A percentile compares a stretch with the other conserved stretches of the same genome.
phyloP scores from a whole-genome alignment of 1,284 basidiomycete genomes.

The Trichosporon inkin region DNA sequence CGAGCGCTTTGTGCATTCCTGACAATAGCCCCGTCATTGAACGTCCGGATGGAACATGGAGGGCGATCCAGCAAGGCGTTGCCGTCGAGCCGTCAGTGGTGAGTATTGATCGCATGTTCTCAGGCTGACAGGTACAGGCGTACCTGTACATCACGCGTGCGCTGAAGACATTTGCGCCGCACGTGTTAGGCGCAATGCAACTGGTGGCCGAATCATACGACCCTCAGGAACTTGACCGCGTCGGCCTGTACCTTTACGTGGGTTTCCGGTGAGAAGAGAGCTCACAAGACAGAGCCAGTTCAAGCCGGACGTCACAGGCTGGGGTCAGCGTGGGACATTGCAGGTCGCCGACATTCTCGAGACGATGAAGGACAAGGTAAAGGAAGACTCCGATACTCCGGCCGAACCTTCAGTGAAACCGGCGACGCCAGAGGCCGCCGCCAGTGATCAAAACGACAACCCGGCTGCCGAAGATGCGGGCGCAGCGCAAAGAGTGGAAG shows the following conservation, averaged over 20 bases:
- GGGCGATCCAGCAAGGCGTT: conserved; percentile 69
- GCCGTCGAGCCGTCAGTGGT: conserved; percentile 65
- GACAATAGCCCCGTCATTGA: conserved; percentile 68
- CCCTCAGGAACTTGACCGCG: conserved; percentile 62
- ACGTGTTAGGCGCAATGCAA: conserved; percentile 72
- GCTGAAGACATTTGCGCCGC: conserved; percentile 68
- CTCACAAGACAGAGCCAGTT: conserved; percentile 39
- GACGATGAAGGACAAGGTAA: conserved; percentile 28
- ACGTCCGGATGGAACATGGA: conserved; percentile 66
- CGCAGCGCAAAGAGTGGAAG: background rate
- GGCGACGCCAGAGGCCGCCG: conserved; percentile 8
- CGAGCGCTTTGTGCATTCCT: conserved; percentile 16
- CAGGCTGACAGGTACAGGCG: conserved; percentile 49
- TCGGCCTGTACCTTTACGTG: conserved; percentile 68
- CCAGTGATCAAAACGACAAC: too few species aligned
- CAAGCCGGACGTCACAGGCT: conserved; percentile 49
- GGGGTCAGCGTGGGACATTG: conserved; percentile 46
- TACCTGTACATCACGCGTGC: conserved; percentile 77
- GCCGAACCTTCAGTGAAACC: background rate
- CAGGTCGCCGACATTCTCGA: conserved; percentile 43
- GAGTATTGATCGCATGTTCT: conserved; percentile 13
- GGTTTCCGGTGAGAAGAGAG: conserved; percentile 14
- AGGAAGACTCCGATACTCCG: background rate
- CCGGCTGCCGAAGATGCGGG: too few species aligned
- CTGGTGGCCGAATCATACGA: conserved; percentile 67